Evolutionary conservation across 345 rosid genomes (phyloP).

Genomic region (Syzygium aromaticum): DNA sequence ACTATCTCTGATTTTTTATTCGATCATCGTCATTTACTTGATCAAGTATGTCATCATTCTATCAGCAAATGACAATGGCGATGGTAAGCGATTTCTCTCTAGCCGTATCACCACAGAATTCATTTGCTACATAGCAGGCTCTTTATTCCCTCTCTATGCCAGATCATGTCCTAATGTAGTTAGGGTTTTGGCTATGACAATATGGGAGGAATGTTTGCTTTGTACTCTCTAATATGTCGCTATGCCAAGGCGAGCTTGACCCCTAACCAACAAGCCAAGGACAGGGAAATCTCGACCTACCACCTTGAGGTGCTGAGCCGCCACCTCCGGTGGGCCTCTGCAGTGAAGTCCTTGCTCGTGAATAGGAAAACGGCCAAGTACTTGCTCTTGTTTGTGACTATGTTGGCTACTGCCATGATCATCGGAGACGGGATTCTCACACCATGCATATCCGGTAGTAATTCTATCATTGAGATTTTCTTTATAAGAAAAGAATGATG

Average conservation of each 20-base stretch:
- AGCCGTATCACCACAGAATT: neutral
- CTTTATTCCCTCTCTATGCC: neutral
- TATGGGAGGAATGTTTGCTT: slow-evolving; percentile 24
- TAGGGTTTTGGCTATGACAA: neutral
- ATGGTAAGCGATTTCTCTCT: slow-evolving; percentile 12
- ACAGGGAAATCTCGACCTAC: slow-evolving; percentile 11
- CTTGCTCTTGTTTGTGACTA: slow-evolving; percentile 8
- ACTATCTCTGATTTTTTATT: slow-evolving; percentile 19
- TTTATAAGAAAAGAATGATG: neutral
- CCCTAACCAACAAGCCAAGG: slow-evolving; percentile 22
- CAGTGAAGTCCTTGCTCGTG: slow-evolving; percentile 8
- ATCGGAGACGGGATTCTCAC: slow-evolving; percentile 33
- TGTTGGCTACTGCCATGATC: slow-evolving; percentile 33
- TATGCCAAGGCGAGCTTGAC: slow-evolving; percentile 14
- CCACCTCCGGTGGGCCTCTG: slow-evolving; percentile 5
- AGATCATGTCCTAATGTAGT: neutral
- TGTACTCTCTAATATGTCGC: slow-evolving; percentile 25
- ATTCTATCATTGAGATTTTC: neutral
- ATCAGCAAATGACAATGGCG: slow-evolving; percentile 21
- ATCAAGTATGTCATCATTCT: slow-evolving; percentile 19
- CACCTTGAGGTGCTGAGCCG: slow-evolving; percentile 2
- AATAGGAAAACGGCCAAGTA: slow-evolving; percentile 7
- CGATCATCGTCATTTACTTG: slow-evolving; percentile 2
- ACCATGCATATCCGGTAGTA: slow-evolving; percentile 20
- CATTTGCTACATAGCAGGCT: neutral